Conservation (phyloP, 1,139 yeast species). For the Hansenula lynferdii region DNA sequence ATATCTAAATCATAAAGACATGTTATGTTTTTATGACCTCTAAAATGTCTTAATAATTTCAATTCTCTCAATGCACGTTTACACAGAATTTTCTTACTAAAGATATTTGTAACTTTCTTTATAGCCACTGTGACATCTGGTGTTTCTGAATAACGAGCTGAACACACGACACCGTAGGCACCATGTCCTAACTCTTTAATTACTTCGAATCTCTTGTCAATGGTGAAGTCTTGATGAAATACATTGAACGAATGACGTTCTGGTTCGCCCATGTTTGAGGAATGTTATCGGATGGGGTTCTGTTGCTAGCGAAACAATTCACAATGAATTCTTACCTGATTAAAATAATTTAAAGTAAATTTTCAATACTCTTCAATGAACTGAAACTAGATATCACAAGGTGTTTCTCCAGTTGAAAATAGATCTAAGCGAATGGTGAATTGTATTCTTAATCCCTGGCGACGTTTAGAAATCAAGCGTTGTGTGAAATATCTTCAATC, state of each 20-base stretch:
- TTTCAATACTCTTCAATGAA: no score
- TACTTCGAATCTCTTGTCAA: constrained; percentile 78
- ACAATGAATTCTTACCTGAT: no score
- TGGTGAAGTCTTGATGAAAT: constrained; percentile 84
- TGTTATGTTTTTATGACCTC: constrained; percentile 92
- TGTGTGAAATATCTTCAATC: no score
- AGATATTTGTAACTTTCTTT: constrained; percentile 89
- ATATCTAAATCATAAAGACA: constrained; percentile 92
- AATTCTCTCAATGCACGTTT: constrained; percentile 88
- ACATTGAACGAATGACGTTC: constrained; percentile 52
- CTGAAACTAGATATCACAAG: no score
- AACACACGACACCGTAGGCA: constrained; percentile 94
- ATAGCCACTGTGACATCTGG: constrained; percentile 87
- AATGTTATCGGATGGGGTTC: no score
- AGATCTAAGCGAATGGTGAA: no score
- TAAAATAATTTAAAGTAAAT: no score
- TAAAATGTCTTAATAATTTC: constrained; percentile 80
- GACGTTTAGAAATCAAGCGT: no score
- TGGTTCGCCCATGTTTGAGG: constrained; percentile 19
- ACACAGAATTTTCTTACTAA: constrained; percentile 81
- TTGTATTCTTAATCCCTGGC: no score
- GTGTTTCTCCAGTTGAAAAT: no score
- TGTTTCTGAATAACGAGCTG: constrained; percentile 73
- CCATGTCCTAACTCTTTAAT: constrained; percentile 95
- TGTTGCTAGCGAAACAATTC: no score